These are phyloP conservation scores for Maudiozyma saulgeensis DNA, from an alignment of 805 yeast genomes.

Conservation along the genomic window DNA sequence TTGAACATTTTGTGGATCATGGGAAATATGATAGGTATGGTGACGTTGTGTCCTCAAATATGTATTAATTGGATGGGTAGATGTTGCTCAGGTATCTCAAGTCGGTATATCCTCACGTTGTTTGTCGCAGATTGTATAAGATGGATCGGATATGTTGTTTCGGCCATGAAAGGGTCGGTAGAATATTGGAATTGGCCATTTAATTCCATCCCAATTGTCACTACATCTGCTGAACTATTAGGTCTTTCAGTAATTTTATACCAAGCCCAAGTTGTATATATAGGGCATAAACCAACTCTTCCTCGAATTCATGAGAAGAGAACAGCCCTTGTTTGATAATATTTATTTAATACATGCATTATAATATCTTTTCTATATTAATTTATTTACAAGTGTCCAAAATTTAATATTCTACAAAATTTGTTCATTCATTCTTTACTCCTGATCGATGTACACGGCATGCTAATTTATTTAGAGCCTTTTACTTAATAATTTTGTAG, in stretches of 20 bases:
- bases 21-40: conserved; percentile 17
- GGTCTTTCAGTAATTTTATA: conserved; percentile 12
- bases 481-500: conserved; percentile 54
- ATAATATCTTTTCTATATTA: not conserved
- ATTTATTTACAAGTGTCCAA: not conserved
- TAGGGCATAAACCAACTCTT: conserved; percentile 13
- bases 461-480: conserved; percentile 31
- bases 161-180: not conserved
- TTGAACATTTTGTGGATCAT: conserved; percentile 35
- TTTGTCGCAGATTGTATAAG: conserved; percentile 3
- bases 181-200: conserved; percentile 16
- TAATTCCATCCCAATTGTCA: conserved; percentile 17
- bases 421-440: too few relatives aligned
- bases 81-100: conserved; percentile 26
- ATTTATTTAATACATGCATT: not conserved
- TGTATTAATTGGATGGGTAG: conserved; percentile 32
- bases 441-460: too few relatives aligned
- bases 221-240: conserved; percentile 10
- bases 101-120: conserved; percentile 13
- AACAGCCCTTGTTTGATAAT: conserved; percentile 1
- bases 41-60: conserved; percentile 35
- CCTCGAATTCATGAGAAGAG: conserved; percentile 8
- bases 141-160: not conserved
- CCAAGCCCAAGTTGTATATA: conserved; percentile 23
- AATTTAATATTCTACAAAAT: too few relatives aligned